phyloP scores from a whole-genome alignment of 345 rosid species.

The Viola odorata region DNA sequence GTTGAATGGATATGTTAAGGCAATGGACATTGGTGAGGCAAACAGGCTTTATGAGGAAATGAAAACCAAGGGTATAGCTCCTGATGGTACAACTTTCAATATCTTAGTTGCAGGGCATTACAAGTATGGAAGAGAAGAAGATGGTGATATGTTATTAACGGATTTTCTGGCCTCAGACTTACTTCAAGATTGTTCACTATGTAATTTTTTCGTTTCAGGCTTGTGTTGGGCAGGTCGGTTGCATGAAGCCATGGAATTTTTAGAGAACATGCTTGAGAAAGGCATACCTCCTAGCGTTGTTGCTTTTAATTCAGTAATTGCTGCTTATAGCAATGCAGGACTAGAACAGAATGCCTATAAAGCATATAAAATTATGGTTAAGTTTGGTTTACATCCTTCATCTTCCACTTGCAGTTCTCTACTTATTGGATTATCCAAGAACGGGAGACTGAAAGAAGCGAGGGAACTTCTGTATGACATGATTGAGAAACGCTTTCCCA shows the following conservation, averaged over 20 bases:
- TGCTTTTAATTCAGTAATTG: slow-evolving; percentile 62
- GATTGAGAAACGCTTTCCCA: slow-evolving; percentile 43
- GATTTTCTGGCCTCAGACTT: slow-evolving; percentile 31
- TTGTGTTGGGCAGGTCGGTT: slow-evolving; percentile 61
- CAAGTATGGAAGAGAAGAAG: slow-evolving; percentile 51
- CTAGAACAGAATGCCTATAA: slow-evolving; percentile 44
- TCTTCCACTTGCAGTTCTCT: slow-evolving; percentile 57
- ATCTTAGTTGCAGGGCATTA: slow-evolving; percentile 54
- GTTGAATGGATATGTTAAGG: slow-evolving; percentile 65
- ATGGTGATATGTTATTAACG: slow-evolving; percentile 42
- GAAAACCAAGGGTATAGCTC: slow-evolving; percentile 44
- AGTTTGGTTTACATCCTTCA: slow-evolving; percentile 46
- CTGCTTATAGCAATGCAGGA: slow-evolving; percentile 52
- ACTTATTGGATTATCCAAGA: slow-evolving; percentile 56
- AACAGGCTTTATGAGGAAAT: slow-evolving; percentile 50
- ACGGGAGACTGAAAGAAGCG: slow-evolving; percentile 48
- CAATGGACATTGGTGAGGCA: slow-evolving; percentile 51
- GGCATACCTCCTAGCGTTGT: slow-evolving; percentile 48
- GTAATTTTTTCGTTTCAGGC: slow-evolving; percentile 51
- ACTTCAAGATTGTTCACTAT: slow-evolving; percentile 33
- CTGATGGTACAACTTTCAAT: slow-evolving; percentile 64
- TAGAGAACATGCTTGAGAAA: slow-evolving; percentile 48
- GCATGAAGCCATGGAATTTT: slow-evolving; percentile 44
- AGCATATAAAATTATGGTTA: slow-evolving; percentile 42
- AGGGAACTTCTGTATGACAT: slow-evolving; percentile 43